Percentiles rank a stretch among this genome's conserved stretches.
Evolutionary conservation across 1,139 yeast species (phyloP).

Genomic region (Debaryomycetaceae sp.): DNA sequence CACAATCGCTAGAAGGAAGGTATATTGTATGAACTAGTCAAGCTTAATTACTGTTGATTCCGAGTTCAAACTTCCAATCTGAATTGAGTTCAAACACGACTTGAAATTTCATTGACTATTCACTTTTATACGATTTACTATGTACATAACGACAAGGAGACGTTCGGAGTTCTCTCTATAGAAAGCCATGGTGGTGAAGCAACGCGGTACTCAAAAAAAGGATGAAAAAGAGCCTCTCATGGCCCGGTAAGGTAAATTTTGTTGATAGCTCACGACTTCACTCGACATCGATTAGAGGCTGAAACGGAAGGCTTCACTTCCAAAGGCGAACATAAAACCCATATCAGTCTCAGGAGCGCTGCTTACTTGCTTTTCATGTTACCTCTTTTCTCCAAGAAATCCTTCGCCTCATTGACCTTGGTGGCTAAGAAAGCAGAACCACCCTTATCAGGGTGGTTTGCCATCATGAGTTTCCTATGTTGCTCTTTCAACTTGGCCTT

Average conservation of each 20-base stretch:
- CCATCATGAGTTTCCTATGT: conserved; percentile 57
- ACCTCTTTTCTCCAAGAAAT: conserved; percentile 82
- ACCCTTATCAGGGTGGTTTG: conserved; percentile 97
- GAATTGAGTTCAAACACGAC: not conserved
- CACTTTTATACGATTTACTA: not conserved
- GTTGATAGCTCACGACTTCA: no score
- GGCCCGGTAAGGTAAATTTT: not conserved
- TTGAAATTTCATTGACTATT: not conserved
- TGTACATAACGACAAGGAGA: not conserved
- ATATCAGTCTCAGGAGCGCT: no score
- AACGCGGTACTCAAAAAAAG: not conserved
- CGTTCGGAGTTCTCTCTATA: not conserved
- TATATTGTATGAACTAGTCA: not conserved
- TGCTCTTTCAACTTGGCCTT: conserved; percentile 83
- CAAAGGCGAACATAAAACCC: no score
- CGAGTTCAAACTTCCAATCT: not conserved
- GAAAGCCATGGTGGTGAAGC: not conserved
- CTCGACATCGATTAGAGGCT: no score
- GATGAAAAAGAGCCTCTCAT: not conserved
- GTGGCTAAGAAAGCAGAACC: conserved; percentile 95
- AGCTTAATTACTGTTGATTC: not conserved
- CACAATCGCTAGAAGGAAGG: not conserved
- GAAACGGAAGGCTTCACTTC: no score
- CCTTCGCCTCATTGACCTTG: conserved; percentile 95
- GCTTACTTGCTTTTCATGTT: conserved; percentile 37